Evolutionary conservation across 768 basidiomycete genomes (phyloP).

Genomic region (Collybiopsis luxurians): DNA sequence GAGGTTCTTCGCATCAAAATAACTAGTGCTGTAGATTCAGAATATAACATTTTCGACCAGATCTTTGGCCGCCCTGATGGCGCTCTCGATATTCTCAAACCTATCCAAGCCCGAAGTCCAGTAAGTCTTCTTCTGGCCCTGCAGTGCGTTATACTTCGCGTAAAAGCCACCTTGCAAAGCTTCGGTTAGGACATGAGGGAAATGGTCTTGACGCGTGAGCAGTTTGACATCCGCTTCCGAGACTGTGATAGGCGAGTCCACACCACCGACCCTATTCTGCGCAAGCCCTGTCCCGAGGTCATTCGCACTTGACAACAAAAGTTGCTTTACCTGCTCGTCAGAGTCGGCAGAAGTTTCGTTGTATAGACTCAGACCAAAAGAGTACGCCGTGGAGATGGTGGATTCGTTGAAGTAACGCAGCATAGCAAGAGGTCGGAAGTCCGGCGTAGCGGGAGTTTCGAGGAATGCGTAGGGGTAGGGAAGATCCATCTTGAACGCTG

Average conservation of each 20-base stretch:
- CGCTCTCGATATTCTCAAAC: conserved; percentile 7
- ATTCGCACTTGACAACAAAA: neutral
- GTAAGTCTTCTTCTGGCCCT: conserved; percentile 5
- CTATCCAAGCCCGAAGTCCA: conserved; percentile 5
- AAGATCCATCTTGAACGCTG: neutral
- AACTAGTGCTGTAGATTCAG: no score
- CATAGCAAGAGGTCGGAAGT: neutral
- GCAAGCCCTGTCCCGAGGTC: neutral
- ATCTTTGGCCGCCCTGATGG: conserved; percentile 3
- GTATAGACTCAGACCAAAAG: neutral
- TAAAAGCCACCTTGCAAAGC: neutral
- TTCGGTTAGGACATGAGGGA: neutral
- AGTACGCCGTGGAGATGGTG: conserved; percentile 4
- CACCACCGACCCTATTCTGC: neutral
- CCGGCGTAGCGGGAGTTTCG: neutral
- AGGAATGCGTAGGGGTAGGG: neutral
- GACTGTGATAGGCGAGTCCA: neutral
- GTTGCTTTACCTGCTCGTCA: neutral
- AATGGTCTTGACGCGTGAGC: conserved; percentile 1
- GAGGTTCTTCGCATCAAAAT: no score
- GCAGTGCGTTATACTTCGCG: conserved; percentile 1
- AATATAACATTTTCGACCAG: conserved; percentile 2
- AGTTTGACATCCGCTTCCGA: neutral
- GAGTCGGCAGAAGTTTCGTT: neutral
- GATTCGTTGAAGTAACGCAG: conserved; percentile 5